Evolutionary conservation across 1,139 yeast genomes (phyloP).

Genomic region (Geotrichum carabidarum): DNA sequence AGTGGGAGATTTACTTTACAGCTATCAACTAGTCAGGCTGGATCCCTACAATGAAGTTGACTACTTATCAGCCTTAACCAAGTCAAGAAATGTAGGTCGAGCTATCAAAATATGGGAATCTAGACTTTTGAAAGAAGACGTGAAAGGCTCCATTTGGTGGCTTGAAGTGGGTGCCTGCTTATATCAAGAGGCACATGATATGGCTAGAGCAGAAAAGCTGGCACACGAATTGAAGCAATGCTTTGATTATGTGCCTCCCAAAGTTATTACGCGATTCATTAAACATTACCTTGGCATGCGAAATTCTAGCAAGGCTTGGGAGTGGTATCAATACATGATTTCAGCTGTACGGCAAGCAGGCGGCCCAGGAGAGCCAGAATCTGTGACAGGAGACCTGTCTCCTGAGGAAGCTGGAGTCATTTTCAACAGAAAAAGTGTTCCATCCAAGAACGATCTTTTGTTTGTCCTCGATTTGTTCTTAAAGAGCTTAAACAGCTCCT

Average conservation of each 20-base stretch:
- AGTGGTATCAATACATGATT: conserved; percentile 26
- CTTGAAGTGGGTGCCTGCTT: conserved; percentile 34
- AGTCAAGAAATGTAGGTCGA: conserved; percentile 14
- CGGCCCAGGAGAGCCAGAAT: conserved; percentile 17
- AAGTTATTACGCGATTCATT: conserved; percentile 26
- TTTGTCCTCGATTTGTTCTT: conserved; percentile 20
- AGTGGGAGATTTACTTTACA: conserved; percentile 33
- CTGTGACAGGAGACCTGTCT: conserved; percentile 17
- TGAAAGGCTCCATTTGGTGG: conserved; percentile 32
- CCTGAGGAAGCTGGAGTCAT: conserved; percentile 23
- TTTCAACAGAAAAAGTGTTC: conserved; percentile 21
- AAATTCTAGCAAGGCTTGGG: conserved; percentile 20
- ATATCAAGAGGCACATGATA: conserved; percentile 29
- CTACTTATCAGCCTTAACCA: conserved; percentile 33
- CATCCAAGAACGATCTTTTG: conserved; percentile 21
- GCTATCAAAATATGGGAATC: conserved; percentile 35
- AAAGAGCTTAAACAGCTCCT: background rate
- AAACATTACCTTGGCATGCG: conserved; percentile 23
- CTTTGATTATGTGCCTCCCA: conserved; percentile 28
- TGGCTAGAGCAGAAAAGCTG: conserved; percentile 26
- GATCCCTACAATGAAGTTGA: conserved; percentile 39
- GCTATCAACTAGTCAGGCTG: conserved; percentile 32
- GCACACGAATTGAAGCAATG: conserved; percentile 23
- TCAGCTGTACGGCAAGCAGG: conserved; percentile 16
- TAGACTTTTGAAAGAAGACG: conserved; percentile 30